A percentile compares a stretch with the other conserved stretches of the same genome.
Conservation (phyloP, 2,329 filamentous ascomycete species). For the Aphanocladium album region DNA sequence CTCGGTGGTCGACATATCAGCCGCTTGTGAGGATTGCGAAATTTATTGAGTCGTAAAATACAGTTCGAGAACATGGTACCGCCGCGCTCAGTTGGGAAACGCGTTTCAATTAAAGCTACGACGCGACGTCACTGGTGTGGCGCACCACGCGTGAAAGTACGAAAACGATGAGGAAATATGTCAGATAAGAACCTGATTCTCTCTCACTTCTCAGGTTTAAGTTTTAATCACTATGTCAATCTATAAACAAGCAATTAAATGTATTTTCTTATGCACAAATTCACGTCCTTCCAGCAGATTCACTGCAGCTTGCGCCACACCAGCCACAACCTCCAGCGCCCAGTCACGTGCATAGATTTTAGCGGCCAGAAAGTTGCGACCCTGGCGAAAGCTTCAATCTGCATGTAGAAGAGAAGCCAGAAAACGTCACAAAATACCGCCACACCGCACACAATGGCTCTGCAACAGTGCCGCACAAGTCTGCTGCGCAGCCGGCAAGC, state of each 20-base stretch:
- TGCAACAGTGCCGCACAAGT: constrained; percentile 11
- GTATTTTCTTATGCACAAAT: too few relatives aligned
- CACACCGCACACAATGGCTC: constrained; percentile 9
- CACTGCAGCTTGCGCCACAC: constrained; percentile 1
- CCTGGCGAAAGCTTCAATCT: not conserved
- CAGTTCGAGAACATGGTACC: not conserved
- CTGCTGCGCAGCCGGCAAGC: constrained; percentile 8
- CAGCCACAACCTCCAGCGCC: not conserved
- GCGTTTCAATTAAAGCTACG: constrained; percentile 9
- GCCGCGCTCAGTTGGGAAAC: not conserved
- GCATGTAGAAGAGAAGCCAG: not conserved
- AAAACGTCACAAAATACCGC: not conserved
- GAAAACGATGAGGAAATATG: too few relatives aligned
- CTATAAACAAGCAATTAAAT: too few relatives aligned
- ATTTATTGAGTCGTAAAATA: not conserved
- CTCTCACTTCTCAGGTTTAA: too few relatives aligned
- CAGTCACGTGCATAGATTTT: constrained; percentile 11
- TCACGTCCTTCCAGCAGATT: not conserved
- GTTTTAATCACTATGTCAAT: too few relatives aligned
- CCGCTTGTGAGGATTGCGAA: not conserved
- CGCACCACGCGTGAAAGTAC: not conserved
- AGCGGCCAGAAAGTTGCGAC: constrained; percentile 1
- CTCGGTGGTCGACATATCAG: not conserved
- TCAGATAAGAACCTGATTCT: too few relatives aligned
- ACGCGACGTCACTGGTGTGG: constrained; percentile 6